Evolutionary conservation across 495 filamentous ascomycete species (phyloP), one percentile per base, ranked within the genome.

Genomic region (Penicillium alfredii): DNA sequence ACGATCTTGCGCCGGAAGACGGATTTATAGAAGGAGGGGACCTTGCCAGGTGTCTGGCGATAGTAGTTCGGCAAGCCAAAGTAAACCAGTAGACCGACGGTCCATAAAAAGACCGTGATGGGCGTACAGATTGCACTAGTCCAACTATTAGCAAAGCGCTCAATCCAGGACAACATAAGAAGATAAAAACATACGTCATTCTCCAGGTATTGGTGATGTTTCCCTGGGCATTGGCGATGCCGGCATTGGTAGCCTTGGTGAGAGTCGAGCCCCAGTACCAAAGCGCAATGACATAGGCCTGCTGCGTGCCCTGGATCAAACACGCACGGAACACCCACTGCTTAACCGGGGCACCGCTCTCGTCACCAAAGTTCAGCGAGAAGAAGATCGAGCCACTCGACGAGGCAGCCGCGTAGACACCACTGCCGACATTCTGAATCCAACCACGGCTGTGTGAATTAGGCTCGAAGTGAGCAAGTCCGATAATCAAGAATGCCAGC

Each of bases 401-500:
- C 3, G 69, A 73, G 17, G 69, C 69, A 8, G 61, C 58, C 16
- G 69, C 69, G 42, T 73, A 73, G 0, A 70, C 28, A 11, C 63
- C 65, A 28, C 61, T 68, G 10, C 58, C 69, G 8, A 73, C 49
- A 35, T 73, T 73, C 30, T 71, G 66, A 16, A 72, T 63, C 68
- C 68, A 72, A 6, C 60, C 72, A 5, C 72, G 62, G 2, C 47
- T 60, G 40, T 62, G 58, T 0, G 50, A 38, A 42, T 69, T 58
- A 8, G 43, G 26, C 33, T 69, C 62, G 34, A 75, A 76, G 16
- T 80, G 79, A n/a, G 79, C 74, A 12, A 82, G 47, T 4, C 80
- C 81, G 22, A 86, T 72, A 6, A 85, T 55, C 38, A 83, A 59
- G 57, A 86, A 84, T 5, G 79, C 79, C 0, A 73, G 38, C 8